A percentile compares a stretch with the other conserved stretches of the same genome.
These are phyloP conservation scores for Cutaneotrichosporon cutaneum DNA, from an alignment of 1,284 basidiomycete species.

Conservation along the genomic window DNA sequence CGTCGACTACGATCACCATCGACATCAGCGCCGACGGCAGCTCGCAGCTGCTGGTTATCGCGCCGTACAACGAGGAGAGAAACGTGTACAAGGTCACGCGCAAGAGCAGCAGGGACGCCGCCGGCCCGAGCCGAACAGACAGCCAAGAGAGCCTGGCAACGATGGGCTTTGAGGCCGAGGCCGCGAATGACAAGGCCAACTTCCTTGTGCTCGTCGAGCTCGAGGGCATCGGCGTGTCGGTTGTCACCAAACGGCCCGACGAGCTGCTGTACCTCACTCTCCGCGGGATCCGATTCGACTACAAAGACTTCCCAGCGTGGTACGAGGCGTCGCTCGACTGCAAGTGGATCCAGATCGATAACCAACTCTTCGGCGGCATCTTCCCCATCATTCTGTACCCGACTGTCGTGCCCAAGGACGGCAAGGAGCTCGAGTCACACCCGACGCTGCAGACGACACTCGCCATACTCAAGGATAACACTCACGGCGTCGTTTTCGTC, in stretches of 20 bases:
- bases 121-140: constrained; percentile 12
- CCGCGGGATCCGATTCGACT: constrained; percentile 78
- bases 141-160: constrained; percentile 43
- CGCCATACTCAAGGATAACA: constrained; percentile 69
- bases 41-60: constrained; percentile 82
- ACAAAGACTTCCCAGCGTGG: constrained; percentile 75
- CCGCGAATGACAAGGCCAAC: constrained; percentile 66
- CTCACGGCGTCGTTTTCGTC: constrained; percentile 92
- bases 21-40: constrained; percentile 90
- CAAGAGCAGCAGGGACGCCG: constrained; percentile 40
- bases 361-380: constrained; percentile 93
- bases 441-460: constrained; percentile 88
- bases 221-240: constrained; percentile 87
- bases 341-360: constrained; percentile 91
- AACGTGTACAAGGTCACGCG: constrained; percentile 85
- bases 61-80: constrained; percentile 78
- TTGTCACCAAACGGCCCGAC: constrained; percentile 81
- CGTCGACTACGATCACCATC: constrained; percentile 73
- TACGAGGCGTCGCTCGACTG: constrained; percentile 81
- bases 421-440: constrained; percentile 72
- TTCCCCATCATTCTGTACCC: constrained; percentile 97
- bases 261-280: constrained; percentile 90
- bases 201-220: constrained; percentile 74
- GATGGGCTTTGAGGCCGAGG: constrained; percentile 78
- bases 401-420: constrained; percentile 82